These are phyloP conservation scores for Canna indica DNA, from an alignment of 176 grass and related monocot genomes.

Conservation along the genomic window DNA sequence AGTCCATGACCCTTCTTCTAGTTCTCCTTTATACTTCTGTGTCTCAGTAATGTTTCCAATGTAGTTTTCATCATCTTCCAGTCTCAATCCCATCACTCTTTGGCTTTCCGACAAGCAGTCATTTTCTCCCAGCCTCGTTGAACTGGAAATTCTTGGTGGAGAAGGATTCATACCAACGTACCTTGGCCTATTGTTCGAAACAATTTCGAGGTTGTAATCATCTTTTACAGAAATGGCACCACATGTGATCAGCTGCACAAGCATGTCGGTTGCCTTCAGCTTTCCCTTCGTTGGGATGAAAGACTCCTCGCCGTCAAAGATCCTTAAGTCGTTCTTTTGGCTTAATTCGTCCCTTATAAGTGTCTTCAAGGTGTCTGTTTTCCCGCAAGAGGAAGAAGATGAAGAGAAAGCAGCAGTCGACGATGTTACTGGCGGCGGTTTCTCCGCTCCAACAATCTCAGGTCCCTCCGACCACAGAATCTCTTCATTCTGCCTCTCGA, in stretches of 20 bases:
- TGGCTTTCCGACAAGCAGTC: conserved; percentile 47
- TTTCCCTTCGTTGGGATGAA: conserved; percentile 34
- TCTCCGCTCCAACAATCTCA: conserved; percentile 19
- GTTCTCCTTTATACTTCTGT: too few relatives aligned
- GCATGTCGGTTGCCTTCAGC: conserved; percentile 67
- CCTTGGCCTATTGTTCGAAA: conserved; percentile 63
- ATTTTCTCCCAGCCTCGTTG: conserved; percentile 35
- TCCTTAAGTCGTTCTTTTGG: conserved; percentile 51
- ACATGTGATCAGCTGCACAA: conserved; percentile 82
- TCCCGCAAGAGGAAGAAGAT: conserved; percentile 22
- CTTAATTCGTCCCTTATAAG: conserved; percentile 68
- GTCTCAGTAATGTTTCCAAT: too few relatives aligned
- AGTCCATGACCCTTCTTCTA: too few relatives aligned
- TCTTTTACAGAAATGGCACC: conserved; percentile 71
- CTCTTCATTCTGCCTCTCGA: conserved; percentile 23
- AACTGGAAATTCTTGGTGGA: conserved; percentile 51
- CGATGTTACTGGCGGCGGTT: not conserved
- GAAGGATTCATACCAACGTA: conserved; percentile 71
- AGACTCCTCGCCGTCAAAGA: conserved; percentile 40
- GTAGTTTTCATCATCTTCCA: conserved; percentile 30
- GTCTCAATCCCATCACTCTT: conserved; percentile 34
- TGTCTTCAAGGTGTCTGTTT: conserved; percentile 71
- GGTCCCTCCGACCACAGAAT: conserved; percentile 14
- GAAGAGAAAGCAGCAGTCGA: conserved; percentile 27
- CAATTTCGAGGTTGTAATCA: conserved; percentile 54